Evolutionary conservation across 1,139 yeast species (phyloP).

Genomic region (Pichia sorboxylosa): DNA sequence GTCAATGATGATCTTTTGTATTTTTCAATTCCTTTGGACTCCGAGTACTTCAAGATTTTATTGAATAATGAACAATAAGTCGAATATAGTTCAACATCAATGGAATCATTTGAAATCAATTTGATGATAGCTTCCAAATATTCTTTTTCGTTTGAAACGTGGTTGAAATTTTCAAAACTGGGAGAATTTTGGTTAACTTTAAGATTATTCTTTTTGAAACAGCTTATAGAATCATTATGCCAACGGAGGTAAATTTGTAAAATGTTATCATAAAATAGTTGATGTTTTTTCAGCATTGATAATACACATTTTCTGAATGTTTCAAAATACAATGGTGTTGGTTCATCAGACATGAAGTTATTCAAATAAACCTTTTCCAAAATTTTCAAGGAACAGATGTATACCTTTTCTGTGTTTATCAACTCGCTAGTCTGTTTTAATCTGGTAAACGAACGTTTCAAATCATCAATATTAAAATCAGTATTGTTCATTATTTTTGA

Average conservation of each 20-base stretch:
- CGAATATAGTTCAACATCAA: slow-evolving; percentile 28
- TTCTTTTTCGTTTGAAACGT: slow-evolving; percentile 12
- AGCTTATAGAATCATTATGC: slow-evolving; percentile 12
- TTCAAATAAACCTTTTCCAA: slow-evolving; percentile 30
- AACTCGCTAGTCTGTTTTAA: slow-evolving; percentile 35
- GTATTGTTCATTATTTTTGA: slow-evolving; percentile 4
- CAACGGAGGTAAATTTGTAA: slow-evolving; percentile 12
- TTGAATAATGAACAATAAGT: slow-evolving; percentile 33
- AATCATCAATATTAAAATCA: slow-evolving; percentile 3
- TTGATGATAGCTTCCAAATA: slow-evolving; percentile 22
- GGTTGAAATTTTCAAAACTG: slow-evolving; percentile 14
- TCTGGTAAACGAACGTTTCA: slow-evolving; percentile 21
- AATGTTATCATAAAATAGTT: slow-evolving; percentile 18
- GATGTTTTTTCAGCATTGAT: slow-evolving; percentile 24
- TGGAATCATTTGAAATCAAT: slow-evolving; percentile 23
- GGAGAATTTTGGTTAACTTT: slow-evolving; percentile 14
- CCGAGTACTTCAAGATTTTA: slow-evolving; percentile 29
- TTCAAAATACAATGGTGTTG: slow-evolving; percentile 23
- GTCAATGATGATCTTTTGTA: slow-evolving; percentile 17
- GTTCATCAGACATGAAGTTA: slow-evolving; percentile 22
- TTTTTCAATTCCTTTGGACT: slow-evolving; percentile 18
- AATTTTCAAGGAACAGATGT: slow-evolving; percentile 32
- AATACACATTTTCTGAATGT: slow-evolving; percentile 19
- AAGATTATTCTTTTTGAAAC: not conserved
- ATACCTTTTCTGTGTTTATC: slow-evolving; percentile 35